A percentile compares a stretch with the other conserved stretches of the same genome.
Evolutionary conservation across 2,329 filamentous ascomycete genomes (phyloP).

Genomic region (Fusarium beomiforme): DNA sequence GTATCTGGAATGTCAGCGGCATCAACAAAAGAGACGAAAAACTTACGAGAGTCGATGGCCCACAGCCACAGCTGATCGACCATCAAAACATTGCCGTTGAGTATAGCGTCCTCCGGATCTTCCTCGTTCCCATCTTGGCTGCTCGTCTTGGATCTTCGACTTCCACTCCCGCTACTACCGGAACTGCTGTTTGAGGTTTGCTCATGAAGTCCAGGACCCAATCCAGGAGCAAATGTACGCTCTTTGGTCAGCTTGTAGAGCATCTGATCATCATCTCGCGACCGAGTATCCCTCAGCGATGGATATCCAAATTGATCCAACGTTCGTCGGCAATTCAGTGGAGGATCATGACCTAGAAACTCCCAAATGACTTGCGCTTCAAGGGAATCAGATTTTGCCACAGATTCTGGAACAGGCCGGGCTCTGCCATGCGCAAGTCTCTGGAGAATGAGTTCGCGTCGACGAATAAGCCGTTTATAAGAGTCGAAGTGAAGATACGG

Average conservation of each 20-base stretch:
- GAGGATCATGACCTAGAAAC: slow-evolving; percentile 68
- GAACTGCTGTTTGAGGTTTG: slow-evolving; percentile 46
- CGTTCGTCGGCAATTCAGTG: slow-evolving; percentile 69
- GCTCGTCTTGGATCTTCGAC: slow-evolving; percentile 41
- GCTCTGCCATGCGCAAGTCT: slow-evolving; percentile 64
- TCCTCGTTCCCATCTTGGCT: slow-evolving; percentile 45
- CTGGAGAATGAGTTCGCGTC: slow-evolving; percentile 64
- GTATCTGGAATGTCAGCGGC: slow-evolving; percentile 52
- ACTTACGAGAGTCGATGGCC: slow-evolving; percentile 63
- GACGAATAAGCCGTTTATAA: slow-evolving; percentile 65
- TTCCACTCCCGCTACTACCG: slow-evolving; percentile 41
- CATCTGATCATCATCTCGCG: slow-evolving; percentile 73
- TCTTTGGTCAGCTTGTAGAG: slow-evolving; percentile 72
- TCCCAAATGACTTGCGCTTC: slow-evolving; percentile 72
- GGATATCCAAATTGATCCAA: slow-evolving; percentile 73
- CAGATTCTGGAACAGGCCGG: slow-evolving; percentile 63
- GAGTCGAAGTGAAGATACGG: slow-evolving; percentile 74
- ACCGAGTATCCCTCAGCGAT: slow-evolving; percentile 67
- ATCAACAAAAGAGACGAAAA: fast-evolving
- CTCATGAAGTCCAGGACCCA: slow-evolving; percentile 40
- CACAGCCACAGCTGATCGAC: slow-evolving; percentile 74
- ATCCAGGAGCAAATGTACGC: slow-evolving; percentile 39
- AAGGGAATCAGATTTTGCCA: slow-evolving; percentile 64
- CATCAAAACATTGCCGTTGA: slow-evolving; percentile 70
- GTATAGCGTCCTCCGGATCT: slow-evolving; percentile 49